Base-by-base conservation (phyloP, 202 grass and related monocot genomes). In the Hordeum pubiflorum region DNA sequence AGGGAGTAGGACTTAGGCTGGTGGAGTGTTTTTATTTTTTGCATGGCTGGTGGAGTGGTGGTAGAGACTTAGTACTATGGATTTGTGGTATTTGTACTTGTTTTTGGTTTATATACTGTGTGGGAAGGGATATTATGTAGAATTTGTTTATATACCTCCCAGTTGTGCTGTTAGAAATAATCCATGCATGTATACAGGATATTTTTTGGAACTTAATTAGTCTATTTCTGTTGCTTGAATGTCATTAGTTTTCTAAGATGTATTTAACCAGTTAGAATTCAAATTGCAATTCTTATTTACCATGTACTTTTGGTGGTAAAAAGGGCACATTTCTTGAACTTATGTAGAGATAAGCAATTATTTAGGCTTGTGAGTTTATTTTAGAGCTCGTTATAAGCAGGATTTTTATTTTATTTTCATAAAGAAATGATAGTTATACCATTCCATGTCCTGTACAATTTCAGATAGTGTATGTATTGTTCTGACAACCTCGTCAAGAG, bases 131-230 rank as follows among this genome's bases (percentile, higher is more conserved):
- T 61, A 62, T 0, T 9, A 15, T 24, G 38, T 65, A 67, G 36
- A 54, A 67, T 59, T 66, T 46, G 6, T 37, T 56, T 4, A 14
- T 22, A 12, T 36, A 9, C 32, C 17, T 66, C 32, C 57, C 62
- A 62, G 20, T 76, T 58, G 36, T 80, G 27, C 36, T 86, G 17
- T 60, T 74, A 78, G 10, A 78, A 78, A 65, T n/a, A 33, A 50
- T 3, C 58, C 43, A 46, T 15, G 13, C 22, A 63, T 20, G 15
- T n/a, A 32, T 64, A 3, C 3, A 48, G 2, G 5, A 65, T 65
- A 9, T 34, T 79, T 64, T 10, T 50, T 24, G 27, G 8, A 31
- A 44, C 26, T 50, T 18, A 29, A 56, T 64, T 40, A 65, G 17
- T 17, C 26, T 8, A 63, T 38, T 65, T 43, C 11, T 32, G 3